phyloP scores from a whole-genome alignment of 306 rosid genomes.

The Medicago lupulina region DNA sequence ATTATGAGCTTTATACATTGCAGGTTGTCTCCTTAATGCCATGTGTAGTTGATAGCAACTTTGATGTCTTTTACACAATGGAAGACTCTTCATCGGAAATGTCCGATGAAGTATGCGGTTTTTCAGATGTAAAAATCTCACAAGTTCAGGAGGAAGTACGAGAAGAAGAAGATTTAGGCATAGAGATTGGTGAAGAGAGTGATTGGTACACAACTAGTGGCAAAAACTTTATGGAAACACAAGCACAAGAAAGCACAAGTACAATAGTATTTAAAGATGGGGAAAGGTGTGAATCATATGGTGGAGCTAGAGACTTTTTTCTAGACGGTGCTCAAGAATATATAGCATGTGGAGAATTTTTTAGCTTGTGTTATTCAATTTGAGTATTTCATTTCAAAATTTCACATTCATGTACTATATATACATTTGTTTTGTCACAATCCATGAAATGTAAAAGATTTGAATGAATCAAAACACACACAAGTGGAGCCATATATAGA shows the following conservation, averaged over 20 bases:
- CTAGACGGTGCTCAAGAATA: conserved; percentile 42
- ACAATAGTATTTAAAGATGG: no score
- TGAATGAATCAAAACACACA: background rate
- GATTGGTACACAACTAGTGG: background rate
- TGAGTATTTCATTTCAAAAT: conserved; percentile 13
- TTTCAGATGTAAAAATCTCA: conserved; percentile 6
- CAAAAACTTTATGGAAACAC: conserved; percentile 10
- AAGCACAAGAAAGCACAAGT: background rate
- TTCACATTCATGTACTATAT: background rate
- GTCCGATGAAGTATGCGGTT: background rate
- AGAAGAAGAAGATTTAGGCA: conserved; percentile 1
- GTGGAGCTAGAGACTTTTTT: conserved; percentile 50
- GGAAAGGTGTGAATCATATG: conserved; percentile 26
- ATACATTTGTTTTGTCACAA: background rate
- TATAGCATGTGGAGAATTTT: conserved; percentile 39
- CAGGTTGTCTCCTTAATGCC: conserved; percentile 52
- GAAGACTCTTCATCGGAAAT: conserved; percentile 38
- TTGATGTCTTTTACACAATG: background rate
- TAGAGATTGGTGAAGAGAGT: conserved; percentile 16
- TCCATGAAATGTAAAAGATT: background rate
- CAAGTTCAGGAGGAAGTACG: conserved; percentile 3
- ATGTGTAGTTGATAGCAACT: conserved; percentile 17
- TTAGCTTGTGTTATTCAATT: conserved; percentile 33
- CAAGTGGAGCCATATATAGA: background rate
- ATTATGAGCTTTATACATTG: conserved; percentile 15